Conservation (phyloP, 225 moss, liverwort and hornwort genomes). For the Thuidium tamariscinum region DNA sequence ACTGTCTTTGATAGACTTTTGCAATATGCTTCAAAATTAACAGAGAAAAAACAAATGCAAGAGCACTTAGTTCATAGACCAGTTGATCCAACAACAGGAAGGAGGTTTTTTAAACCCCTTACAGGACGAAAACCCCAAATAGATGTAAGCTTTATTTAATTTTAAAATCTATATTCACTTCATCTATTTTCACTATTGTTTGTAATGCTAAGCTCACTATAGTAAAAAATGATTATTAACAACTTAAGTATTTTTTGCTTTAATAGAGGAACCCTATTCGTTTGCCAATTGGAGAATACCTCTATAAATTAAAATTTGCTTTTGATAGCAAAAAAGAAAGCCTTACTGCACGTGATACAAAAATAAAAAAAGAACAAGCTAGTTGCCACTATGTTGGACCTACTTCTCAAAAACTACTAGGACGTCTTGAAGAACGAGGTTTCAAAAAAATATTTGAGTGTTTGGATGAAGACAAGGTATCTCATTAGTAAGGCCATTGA, state of each 20-base stretch:
- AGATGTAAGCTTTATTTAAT: conserved; percentile 29
- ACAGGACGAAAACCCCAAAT: conserved; percentile 69
- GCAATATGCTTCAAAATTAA: conserved; percentile 69
- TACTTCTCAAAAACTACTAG: conserved; percentile 72
- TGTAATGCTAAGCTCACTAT: not conserved
- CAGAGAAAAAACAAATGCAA: conserved; percentile 72
- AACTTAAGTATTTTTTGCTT: not conserved
- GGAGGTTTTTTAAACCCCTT: conserved; percentile 62
- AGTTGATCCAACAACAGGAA: conserved; percentile 68
- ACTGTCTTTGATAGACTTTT: conserved; percentile 80
- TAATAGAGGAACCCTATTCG: conserved; percentile 65
- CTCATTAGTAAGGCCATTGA: not conserved
- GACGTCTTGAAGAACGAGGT: conserved; percentile 53
- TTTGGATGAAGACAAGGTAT: conserved; percentile 80
- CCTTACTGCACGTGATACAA: conserved; percentile 32
- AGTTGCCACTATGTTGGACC: conserved; percentile 72
- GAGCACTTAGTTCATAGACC: conserved; percentile 43
- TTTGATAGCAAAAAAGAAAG: conserved; percentile 72
- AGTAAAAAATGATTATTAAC: not conserved
- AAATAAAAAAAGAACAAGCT: conserved; percentile 53
- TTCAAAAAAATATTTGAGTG: conserved; percentile 78
- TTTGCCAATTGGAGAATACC: conserved; percentile 86
- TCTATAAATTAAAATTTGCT: conserved; percentile 59
- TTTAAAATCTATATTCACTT: not conserved
- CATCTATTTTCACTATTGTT: too few species aligned